Conservation (phyloP, 139 green algal genomes). For the Chlamydomonas asymmetrica region DNA sequence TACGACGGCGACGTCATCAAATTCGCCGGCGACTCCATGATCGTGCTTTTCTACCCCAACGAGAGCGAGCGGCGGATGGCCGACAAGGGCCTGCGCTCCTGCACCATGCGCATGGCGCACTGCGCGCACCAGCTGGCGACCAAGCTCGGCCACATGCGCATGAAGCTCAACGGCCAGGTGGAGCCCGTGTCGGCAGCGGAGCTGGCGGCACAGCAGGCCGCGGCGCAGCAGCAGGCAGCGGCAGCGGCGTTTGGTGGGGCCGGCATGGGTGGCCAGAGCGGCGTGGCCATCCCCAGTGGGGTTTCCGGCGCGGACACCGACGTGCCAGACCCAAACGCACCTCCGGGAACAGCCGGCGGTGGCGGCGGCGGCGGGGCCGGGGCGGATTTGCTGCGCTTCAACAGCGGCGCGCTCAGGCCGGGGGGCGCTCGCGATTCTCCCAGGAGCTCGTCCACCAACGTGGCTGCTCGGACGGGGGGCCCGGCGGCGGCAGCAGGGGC, state of each 20-base stretch:
- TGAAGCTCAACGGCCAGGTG: conserved; percentile 70
- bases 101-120: conserved; percentile 49
- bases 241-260: no score
- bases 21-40: conserved; percentile 87
- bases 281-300: no score
- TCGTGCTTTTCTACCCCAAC: conserved; percentile 68
- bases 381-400: conserved; percentile 3
- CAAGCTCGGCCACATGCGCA: conserved; percentile 64
- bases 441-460: conserved; percentile 17
- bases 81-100: conserved; percentile 49
- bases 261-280: no score
- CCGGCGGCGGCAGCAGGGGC: no score
- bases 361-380: not conserved
- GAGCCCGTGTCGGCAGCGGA: conserved; percentile 16
- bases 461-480: no score
- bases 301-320: conserved; percentile 3
- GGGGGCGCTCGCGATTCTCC: conserved; percentile 3
- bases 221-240: not conserved
- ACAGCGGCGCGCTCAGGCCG: conserved; percentile 9
- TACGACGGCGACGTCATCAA: conserved; percentile 81
- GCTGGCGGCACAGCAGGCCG: not conserved
- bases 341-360: not conserved
- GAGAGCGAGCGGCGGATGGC: conserved; percentile 8
- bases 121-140: conserved; percentile 59
- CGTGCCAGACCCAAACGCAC: not conserved